Evolutionary conservation across 2,329 filamentous ascomycete species (phyloP).

Genomic region (Aspergillus pseudoterreus): DNA sequence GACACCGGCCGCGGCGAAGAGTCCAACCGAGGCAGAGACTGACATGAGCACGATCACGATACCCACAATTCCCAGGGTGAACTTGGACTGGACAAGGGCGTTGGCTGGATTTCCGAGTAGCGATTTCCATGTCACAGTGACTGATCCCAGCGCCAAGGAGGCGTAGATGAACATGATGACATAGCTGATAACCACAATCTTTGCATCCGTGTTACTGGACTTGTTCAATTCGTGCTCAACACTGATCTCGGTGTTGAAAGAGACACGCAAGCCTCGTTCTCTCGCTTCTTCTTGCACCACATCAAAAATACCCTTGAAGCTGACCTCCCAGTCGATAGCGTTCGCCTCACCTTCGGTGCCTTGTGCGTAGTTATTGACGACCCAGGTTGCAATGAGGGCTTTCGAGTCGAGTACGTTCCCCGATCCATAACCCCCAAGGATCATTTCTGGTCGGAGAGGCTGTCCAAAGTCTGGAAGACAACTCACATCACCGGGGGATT

Average conservation of each 20-base stretch:
- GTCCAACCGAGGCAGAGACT: slow-evolving; percentile 87
- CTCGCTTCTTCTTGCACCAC: slow-evolving; percentile 76
- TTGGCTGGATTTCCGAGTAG: slow-evolving; percentile 78
- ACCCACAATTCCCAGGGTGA: slow-evolving; percentile 87
- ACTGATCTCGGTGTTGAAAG: slow-evolving; percentile 93
- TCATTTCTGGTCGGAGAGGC: slow-evolving; percentile 77
- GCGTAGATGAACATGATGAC: slow-evolving; percentile 98
- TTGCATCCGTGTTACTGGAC: slow-evolving; percentile 96
- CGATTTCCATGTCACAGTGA: slow-evolving; percentile 71
- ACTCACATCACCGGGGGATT: slow-evolving; percentile 65
- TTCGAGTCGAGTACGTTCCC: slow-evolving; percentile 67
- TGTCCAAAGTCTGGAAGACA: slow-evolving; percentile 89
- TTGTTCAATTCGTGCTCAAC: slow-evolving; percentile 95
- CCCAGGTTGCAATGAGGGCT: slow-evolving; percentile 89
- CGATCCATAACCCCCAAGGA: slow-evolving; percentile 73
- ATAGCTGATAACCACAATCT: slow-evolving; percentile 94
- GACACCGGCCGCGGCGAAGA: slow-evolving; percentile 87
- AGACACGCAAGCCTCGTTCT: slow-evolving; percentile 75
- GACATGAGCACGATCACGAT: slow-evolving; percentile 97
- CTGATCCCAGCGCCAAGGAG: slow-evolving; percentile 86
- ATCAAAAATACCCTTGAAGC: slow-evolving; percentile 68
- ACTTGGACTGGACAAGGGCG: slow-evolving; percentile 91
- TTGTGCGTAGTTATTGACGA: slow-evolving; percentile 80
- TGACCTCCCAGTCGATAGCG: slow-evolving; percentile 86
- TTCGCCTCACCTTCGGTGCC: slow-evolving; percentile 65